These are phyloP conservation scores for Iris macrosiphon DNA, from an alignment of 106 monocot species.

Conservation along the genomic window DNA sequence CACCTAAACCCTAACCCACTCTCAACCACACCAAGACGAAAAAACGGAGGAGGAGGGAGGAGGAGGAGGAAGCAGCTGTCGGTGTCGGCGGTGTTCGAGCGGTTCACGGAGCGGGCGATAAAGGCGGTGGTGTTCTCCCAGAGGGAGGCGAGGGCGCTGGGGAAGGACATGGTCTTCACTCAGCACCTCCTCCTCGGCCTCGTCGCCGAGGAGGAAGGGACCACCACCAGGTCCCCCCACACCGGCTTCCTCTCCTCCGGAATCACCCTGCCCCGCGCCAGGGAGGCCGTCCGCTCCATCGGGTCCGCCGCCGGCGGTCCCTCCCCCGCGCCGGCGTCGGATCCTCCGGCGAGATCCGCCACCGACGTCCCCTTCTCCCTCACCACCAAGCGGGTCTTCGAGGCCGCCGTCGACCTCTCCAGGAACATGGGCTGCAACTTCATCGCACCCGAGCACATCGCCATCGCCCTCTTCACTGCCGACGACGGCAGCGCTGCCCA, in stretches of 20 bases:
- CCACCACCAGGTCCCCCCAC: conserved; percentile 18
- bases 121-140: conserved; percentile 79
- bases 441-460: conserved; percentile 90
- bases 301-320: conserved; percentile 34
- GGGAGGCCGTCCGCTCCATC: conserved; percentile 42
- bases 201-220: conserved; percentile 58
- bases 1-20: neutral
- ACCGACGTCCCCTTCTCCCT: conserved; percentile 76
- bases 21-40: neutral
- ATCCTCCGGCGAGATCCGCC: conserved; percentile 25
- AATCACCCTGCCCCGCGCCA: conserved; percentile 57
- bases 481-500: conserved; percentile 64
- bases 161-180: conserved; percentile 66
- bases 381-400: conserved; percentile 72
- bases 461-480: conserved; percentile 62
- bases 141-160: conserved; percentile 65
- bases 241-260: conserved; percentile 84
- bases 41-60: neutral
- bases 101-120: conserved; percentile 87
- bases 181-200: conserved; percentile 93
- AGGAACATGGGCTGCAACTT: conserved; percentile 75
- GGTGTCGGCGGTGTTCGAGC: conserved; percentile 77
- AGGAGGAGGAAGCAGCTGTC: neutral
- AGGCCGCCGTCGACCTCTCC: conserved; percentile 69
- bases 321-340: conserved; percentile 50